Percentiles rank a stretch among this genome's conserved stretches.
phyloP scores from a whole-genome alignment of 2,329 filamentous ascomycete species.

The Fusarium decemcellulare region DNA sequence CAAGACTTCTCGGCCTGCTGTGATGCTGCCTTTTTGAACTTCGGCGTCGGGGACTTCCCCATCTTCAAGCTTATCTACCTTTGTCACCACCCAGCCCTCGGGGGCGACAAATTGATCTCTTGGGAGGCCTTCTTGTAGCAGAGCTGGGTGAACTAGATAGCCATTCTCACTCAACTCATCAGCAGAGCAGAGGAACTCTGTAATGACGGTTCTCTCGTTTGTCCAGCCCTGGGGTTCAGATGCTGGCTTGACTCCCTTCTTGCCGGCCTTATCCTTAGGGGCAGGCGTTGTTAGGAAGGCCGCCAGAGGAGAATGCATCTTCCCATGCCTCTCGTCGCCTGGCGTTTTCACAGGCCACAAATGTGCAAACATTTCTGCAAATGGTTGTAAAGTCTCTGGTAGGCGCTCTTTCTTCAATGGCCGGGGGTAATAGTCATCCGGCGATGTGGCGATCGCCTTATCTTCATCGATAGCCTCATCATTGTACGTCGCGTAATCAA shows the following conservation, averaged over 20 bases:
- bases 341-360: conserved; percentile 92
- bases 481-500: conserved; percentile 65
- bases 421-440: conserved; percentile 73
- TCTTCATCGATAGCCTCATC: conserved; percentile 52
- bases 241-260: conserved; percentile 71
- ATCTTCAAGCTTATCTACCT: conserved; percentile 76
- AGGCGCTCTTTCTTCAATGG: conserved; percentile 65
- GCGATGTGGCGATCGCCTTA: conserved; percentile 55
- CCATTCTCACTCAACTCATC: conserved; percentile 87
- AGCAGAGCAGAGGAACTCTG: conserved; percentile 79
- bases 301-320: conserved; percentile 88
- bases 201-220: conserved; percentile 85
- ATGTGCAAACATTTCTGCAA: conserved; percentile 87
- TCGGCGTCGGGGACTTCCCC: conserved; percentile 77
- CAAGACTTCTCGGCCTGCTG: conserved; percentile 83
- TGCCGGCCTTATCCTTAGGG: conserved; percentile 75
- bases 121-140: conserved; percentile 73
- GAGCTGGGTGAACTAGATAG: conserved; percentile 86
- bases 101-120: conserved; percentile 67
- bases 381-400: conserved; percentile 70
- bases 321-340: conserved; percentile 85
- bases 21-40: conserved; percentile 85
- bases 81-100: conserved; percentile 87
- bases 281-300: conserved; percentile 84
- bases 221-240: conserved; percentile 77